Evolutionary conservation across 768 basidiomycete genomes (phyloP).

Genomic region (Gymnopilus dilepis): DNA sequence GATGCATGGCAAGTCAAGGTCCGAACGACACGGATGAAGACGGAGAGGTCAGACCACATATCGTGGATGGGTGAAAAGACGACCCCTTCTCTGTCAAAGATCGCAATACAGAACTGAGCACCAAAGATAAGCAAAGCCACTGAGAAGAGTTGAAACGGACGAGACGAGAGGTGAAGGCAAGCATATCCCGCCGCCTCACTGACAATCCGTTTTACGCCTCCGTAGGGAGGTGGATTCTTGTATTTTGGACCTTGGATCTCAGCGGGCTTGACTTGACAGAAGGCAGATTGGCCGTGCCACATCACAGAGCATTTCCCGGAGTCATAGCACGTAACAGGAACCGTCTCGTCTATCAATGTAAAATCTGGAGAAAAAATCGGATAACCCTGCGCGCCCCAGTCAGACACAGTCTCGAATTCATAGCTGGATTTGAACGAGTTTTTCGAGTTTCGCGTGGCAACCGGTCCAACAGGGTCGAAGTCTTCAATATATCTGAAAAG

Average conservation of each 20-base stretch:
- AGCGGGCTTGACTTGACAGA: not conserved
- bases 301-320: not conserved
- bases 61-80: constrained; percentile 28
- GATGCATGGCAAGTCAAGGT: constrained; percentile 24
- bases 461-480: no score
- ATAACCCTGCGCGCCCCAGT: not conserved
- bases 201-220: not conserved
- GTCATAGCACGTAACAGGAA: not conserved
- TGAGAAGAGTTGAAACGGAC: constrained; percentile 36
- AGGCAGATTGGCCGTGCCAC: not conserved
- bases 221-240: not conserved
- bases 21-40: constrained; percentile 33
- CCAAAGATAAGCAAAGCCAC: constrained; percentile 35
- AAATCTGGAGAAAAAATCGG: not conserved
- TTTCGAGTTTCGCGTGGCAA: no score
- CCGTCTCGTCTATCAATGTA: not conserved
- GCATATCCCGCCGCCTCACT: not conserved
- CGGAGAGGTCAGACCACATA: constrained; percentile 26
- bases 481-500: no score
- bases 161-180: constrained; percentile 7
- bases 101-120: constrained; percentile 32
- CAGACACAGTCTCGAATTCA: not conserved
- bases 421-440: not conserved
- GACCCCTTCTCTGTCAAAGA: constrained; percentile 37
- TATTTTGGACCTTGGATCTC: not conserved